A percentile compares a stretch with the other conserved stretches of the same genome.
Evolutionary conservation across 345 rosid species (phyloP).

Genomic region (Conringia planisiliqua): DNA sequence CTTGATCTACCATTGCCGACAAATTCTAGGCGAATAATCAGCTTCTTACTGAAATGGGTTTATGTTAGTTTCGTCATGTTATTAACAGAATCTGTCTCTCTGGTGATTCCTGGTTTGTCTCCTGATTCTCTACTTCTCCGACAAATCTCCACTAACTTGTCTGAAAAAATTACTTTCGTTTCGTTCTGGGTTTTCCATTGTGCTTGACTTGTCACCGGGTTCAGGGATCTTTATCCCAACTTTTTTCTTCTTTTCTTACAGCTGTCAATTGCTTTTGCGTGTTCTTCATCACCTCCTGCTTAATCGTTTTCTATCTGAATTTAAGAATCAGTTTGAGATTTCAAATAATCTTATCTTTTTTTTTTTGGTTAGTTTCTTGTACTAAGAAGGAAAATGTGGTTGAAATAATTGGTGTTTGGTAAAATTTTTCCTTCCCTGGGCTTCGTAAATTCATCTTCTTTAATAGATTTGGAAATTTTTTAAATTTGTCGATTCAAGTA

Average conservation of each 20-base stretch:
- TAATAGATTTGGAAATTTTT: background rate
- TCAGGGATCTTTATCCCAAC: slow-evolving; percentile 23
- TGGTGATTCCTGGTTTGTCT: slow-evolving; percentile 33
- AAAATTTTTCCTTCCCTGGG: background rate
- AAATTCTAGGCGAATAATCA: slow-evolving; percentile 15
- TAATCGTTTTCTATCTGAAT: slow-evolving; percentile 6
- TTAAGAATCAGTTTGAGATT: slow-evolving; percentile 11
- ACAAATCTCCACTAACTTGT: slow-evolving; percentile 22
- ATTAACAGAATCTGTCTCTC: slow-evolving; percentile 7
- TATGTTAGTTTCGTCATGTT: slow-evolving; percentile 15
- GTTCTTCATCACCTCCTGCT: slow-evolving; percentile 24
- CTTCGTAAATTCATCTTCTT: slow-evolving; percentile 15
- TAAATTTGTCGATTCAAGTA: background rate
- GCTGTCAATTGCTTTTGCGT: slow-evolving; percentile 32
- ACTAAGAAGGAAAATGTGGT: slow-evolving; percentile 20
- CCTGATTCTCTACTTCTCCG: slow-evolving; percentile 31
- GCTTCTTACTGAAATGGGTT: slow-evolving; percentile 32
- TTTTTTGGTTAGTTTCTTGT: background rate
- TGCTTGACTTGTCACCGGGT: slow-evolving; percentile 26
- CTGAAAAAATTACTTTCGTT: slow-evolving; percentile 9
- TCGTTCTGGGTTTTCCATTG: slow-evolving; percentile 21
- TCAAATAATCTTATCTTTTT: background rate
- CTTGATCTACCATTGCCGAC: slow-evolving; percentile 49
- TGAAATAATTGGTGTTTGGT: slow-evolving; percentile 11
- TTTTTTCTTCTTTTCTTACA: slow-evolving; percentile 14